A percentile compares a stretch with the other conserved stretches of the same genome.
These are phyloP conservation scores for Leccinum subatratum DNA, from an alignment of 1,284 basidiomycete genomes.

Conservation along the genomic window DNA sequence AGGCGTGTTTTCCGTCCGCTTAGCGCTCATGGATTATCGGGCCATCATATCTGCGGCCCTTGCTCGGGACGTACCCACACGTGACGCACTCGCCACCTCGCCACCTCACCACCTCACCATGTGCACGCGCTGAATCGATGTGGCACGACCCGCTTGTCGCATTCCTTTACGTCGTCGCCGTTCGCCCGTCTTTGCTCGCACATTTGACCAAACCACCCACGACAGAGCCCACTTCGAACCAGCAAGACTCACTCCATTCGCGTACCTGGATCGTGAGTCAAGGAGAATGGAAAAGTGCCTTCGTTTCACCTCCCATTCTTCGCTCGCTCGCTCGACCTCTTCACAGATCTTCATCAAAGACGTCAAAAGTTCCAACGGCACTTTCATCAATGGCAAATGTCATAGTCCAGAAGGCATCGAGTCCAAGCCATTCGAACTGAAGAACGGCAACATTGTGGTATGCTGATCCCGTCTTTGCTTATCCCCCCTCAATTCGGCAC, in stretches of 20 bases:
- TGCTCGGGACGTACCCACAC: no score
- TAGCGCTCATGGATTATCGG: no score
- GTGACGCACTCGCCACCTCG: no score
- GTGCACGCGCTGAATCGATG: no score
- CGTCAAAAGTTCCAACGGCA: constrained; percentile 71
- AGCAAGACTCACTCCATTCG: not conserved
- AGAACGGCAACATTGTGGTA: constrained; percentile 88
- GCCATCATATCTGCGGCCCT: no score
- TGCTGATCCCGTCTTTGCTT: constrained; percentile 27
- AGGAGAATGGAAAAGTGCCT: no score
- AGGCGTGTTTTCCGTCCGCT: no score
- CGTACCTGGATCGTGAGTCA: no score
- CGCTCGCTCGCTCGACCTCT: not conserved
- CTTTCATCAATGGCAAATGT: constrained; percentile 95
- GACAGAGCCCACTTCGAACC: not conserved
- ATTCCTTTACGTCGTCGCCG: no score
- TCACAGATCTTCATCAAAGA: constrained; percentile 91
- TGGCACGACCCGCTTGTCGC: no score
- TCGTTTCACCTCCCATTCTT: no score
- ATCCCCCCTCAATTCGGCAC: constrained; percentile 87
- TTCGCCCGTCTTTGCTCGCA: not conserved
- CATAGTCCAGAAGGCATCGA: constrained; percentile 88
- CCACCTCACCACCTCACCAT: no score
- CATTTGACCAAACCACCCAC: not conserved
- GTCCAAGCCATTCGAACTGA: constrained; percentile 90